Evolutionary conservation across 139 green algal species (phyloP), one percentile per base, ranked within the genome.

Genomic region (Diplosphaera chodatii): DNA sequence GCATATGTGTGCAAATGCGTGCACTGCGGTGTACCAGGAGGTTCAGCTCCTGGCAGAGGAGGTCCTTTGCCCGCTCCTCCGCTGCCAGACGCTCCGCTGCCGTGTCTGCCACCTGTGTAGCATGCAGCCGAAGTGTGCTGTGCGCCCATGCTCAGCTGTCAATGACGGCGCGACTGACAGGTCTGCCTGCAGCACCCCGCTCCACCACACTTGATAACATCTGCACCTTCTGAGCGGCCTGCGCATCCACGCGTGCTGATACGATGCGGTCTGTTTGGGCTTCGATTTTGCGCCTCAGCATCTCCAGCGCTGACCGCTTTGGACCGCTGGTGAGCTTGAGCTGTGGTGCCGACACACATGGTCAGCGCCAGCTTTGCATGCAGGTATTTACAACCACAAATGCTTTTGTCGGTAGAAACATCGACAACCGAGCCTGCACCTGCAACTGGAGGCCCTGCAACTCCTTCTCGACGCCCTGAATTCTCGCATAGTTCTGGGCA

Each of bases 271-370:
- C 68, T 30, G 80, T 86, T 72, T 89, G 82, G 34, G 48, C n/a
- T 73, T 91, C 85, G 29, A 91, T 89, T 41, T 89, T 87, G n/a
- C 70, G 76, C 0, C 83, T 74, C 31, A 88, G 37, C 71, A 87
- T 62, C 73, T 87, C 80, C 32, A 89, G 67, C 0, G 84, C 86
- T 23, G 77, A 75, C 64, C 81, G 83, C 31, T 84, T 84, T 31
- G 86, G 86, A 15, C 80, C 86, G 23, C 80, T 72, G 10, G 78
- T 88, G n/a, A 91, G 64, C 64, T 83, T 74, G 1, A 86, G 55
- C 74, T 48, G 37, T 48, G 37, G 8, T 20, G 6, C 37, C 6
- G 37, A 10, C 37, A 48, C n/a, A n/a, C n/a, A n/a, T n/a, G 37
- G 8, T 10, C 37, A 48, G 10, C 10, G 37, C 37, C 37, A 48